phyloP scores from a whole-genome alignment of 371 early-diverging fungal species.

The Catenaria anguillulae region DNA sequence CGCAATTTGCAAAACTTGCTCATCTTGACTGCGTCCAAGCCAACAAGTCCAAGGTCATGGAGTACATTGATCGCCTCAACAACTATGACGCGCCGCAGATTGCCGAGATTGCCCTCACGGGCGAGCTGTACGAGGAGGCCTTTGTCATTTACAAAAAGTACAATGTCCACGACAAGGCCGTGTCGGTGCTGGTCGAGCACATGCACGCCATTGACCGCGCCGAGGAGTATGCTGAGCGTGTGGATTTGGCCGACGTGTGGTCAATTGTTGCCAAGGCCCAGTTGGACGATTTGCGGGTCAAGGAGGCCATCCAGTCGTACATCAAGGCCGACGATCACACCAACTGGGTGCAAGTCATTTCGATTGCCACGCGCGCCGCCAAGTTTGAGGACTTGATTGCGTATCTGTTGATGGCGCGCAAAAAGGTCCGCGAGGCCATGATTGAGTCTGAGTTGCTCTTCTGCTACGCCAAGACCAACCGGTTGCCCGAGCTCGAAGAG shows the following conservation, averaged over 20 bases:
- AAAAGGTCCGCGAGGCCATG: constrained; percentile 74
- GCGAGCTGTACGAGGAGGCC: constrained; percentile 84
- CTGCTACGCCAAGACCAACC: constrained; percentile 84
- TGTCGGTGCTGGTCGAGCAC: constrained; percentile 79
- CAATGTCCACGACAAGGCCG: constrained; percentile 68
- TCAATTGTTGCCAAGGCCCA: constrained; percentile 87
- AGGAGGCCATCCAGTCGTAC: constrained; percentile 92
- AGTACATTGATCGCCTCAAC: constrained; percentile 77
- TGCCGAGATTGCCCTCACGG: constrained; percentile 80
- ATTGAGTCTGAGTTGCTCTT: constrained; percentile 87
- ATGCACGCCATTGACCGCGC: constrained; percentile 87
- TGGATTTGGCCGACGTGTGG: constrained; percentile 84
- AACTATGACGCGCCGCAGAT: constrained; percentile 93
- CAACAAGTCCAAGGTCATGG: constrained; percentile 79
- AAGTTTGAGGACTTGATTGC: constrained; percentile 84
- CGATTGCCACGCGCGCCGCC: constrained; percentile 54
- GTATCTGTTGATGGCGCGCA: constrained; percentile 84
- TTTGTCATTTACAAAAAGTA: constrained; percentile 87
- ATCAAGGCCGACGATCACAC: constrained; percentile 80
- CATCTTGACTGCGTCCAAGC: constrained; percentile 92
- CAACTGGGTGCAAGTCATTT: constrained; percentile 81
- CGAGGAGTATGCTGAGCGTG: constrained; percentile 82
- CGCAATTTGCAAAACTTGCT: constrained; percentile 90
- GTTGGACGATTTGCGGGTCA: constrained; percentile 67
- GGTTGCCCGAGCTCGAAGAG: constrained; percentile 81